These are phyloP conservation scores for Mucor mucedo DNA, from an alignment of 371 early-diverging fungal genomes.

Conservation along the genomic window DNA sequence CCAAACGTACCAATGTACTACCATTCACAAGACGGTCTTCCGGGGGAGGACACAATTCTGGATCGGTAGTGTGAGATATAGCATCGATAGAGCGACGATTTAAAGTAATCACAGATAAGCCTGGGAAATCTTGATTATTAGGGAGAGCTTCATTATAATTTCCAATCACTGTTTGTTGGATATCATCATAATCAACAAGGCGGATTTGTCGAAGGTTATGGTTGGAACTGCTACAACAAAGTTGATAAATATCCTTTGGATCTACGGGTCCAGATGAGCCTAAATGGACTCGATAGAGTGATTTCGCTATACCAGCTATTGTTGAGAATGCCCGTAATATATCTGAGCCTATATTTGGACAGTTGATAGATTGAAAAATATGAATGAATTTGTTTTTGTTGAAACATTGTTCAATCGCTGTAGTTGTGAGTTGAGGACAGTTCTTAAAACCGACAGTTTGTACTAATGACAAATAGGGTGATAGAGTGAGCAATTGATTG, in stretches of 20 bases:
- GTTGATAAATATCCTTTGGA: constrained; percentile 22
- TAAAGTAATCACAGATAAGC: constrained; percentile 12
- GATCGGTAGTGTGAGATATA: constrained; percentile 20
- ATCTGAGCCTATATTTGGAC: constrained; percentile 17
- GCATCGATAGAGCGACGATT: constrained; percentile 28
- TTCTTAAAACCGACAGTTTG: constrained; percentile 10
- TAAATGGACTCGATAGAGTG: constrained; percentile 18
- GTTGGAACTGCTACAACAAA: constrained; percentile 5
- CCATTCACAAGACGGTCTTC: constrained; percentile 27
- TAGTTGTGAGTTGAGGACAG: constrained; percentile 8
- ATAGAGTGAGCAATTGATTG: background rate
- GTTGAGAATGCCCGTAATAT: background rate
- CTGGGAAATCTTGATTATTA: background rate
- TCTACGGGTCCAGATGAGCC: constrained; percentile 23
- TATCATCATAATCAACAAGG: constrained; percentile 8
- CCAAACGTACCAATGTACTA: constrained; percentile 21
- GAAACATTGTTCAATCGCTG: background rate
- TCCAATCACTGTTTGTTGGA: background rate
- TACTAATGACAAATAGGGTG: background rate
- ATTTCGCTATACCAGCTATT: background rate
- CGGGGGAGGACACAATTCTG: constrained; percentile 14
- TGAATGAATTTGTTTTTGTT: background rate
- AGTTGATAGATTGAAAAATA: constrained; percentile 20
- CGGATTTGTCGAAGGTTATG: constrained; percentile 4
- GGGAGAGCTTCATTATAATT: constrained; percentile 1